Evolutionary conservation across 1,284 basidiomycete genomes (phyloP).

Genomic region (Kwoniella shivajii): DNA sequence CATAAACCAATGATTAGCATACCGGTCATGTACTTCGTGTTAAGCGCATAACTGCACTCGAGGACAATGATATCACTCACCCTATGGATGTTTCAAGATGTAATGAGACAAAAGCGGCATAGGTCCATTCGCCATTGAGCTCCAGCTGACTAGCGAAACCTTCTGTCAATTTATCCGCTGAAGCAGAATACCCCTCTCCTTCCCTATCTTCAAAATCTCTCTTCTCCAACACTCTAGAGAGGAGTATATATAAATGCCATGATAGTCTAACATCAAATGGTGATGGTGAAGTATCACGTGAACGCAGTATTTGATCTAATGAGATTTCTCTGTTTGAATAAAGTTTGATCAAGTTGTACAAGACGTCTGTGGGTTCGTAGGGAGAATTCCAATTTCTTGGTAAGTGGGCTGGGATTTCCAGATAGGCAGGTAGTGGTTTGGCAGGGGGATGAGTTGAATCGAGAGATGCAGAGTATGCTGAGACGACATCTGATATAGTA

Average conservation of each 20-base stretch:
- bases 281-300: conserved; percentile 74
- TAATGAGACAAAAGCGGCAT: conserved; percentile 84
- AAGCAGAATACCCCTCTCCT: conserved; percentile 71
- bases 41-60: neutral
- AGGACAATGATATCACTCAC: conserved; percentile 58
- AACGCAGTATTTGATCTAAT: conserved; percentile 59
- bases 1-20: conserved; percentile 3
- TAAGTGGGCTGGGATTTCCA: conserved; percentile 52
- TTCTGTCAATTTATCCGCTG: conserved; percentile 78
- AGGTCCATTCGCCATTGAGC: conserved; percentile 74
- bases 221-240: conserved; percentile 77
- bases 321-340: conserved; percentile 61
- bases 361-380: conserved; percentile 62
- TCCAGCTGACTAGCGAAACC: conserved; percentile 89
- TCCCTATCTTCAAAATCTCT: conserved; percentile 84
- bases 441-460: conserved; percentile 55
- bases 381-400: conserved; percentile 51
- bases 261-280: conserved; percentile 79
- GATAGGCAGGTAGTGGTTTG: conserved; percentile 71
- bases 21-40: conserved; percentile 29
- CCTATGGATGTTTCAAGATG: conserved; percentile 79
- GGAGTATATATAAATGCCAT: conserved; percentile 91
- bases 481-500: conserved; percentile 69
- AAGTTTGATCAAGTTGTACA: conserved; percentile 82
- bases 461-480: conserved; percentile 65